These are phyloP conservation scores for Neurospora tetrasperma DNA, from an alignment of 495 filamentous ascomycete species.

Conservation along the genomic window DNA sequence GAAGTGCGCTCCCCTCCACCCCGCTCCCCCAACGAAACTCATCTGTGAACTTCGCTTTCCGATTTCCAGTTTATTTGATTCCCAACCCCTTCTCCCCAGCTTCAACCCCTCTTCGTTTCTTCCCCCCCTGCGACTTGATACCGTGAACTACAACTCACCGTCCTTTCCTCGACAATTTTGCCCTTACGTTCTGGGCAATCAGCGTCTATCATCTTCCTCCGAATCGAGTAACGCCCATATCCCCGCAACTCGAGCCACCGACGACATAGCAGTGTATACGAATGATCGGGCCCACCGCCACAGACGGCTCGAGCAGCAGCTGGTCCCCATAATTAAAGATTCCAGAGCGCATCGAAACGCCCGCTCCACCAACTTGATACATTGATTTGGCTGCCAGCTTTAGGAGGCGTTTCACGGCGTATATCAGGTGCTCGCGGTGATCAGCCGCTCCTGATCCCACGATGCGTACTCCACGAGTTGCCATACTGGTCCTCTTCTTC, in stretches of 20 bases:
- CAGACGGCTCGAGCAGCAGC: constrained; percentile 4
- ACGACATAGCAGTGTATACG: not conserved
- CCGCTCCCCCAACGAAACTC: not conserved
- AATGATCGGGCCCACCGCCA: constrained; percentile 1
- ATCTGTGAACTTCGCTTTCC: not conserved
- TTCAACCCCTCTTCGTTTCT: not conserved
- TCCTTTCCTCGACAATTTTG: not conserved
- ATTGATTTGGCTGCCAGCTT: not conserved
- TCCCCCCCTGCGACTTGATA: not conserved
- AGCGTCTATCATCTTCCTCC: not conserved
- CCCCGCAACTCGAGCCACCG: not conserved
- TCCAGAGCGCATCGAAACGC: not conserved
- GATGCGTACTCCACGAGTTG: constrained; percentile 39
- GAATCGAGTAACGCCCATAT: not conserved
- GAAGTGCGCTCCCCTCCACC: not conserved
- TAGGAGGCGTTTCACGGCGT: not conserved
- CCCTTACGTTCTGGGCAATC: not conserved
- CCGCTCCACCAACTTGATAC: not conserved
- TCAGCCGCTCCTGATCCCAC: constrained; percentile 6
- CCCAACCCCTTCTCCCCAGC: not conserved
- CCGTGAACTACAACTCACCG: not conserved
- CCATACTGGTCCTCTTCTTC: constrained; percentile 36
- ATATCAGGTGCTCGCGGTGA: not conserved
- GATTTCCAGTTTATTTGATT: not conserved
- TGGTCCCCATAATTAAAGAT: not conserved